phyloP scores from a whole-genome alignment of 306 rosid species.

The Astragalus membranaceus region DNA sequence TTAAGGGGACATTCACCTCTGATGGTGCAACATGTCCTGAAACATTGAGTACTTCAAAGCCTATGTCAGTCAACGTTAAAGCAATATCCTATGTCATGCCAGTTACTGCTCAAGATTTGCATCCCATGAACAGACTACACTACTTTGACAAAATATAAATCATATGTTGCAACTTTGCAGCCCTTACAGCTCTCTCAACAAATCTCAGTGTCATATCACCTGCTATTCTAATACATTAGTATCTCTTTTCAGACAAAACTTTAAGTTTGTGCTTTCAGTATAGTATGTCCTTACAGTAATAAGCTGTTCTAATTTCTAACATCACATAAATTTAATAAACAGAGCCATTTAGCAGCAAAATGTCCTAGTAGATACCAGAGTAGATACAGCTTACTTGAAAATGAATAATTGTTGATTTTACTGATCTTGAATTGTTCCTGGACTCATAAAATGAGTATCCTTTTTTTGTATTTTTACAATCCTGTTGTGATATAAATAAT shows the following conservation, averaged over 20 bases:
- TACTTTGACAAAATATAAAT: not conserved
- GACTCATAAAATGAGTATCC: constrained; percentile 56
- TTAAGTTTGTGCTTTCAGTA: not conserved
- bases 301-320: not conserved
- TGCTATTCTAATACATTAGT: not conserved
- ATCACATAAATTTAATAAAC: not conserved
- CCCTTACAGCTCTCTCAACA: not conserved
- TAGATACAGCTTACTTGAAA: constrained; percentile 67
- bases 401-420: constrained; percentile 76
- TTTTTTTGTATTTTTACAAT: constrained; percentile 49
- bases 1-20: constrained; percentile 39
- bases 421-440: constrained; percentile 62
- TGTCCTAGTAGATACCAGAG: not conserved
- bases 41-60: constrained; percentile 62
- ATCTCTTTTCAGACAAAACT: not conserved
- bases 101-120: not conserved
- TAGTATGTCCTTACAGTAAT: not conserved
- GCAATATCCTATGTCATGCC: not conserved
- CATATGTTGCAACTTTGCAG: not conserved
- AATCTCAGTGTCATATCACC: not conserved
- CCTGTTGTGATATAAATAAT: constrained; percentile 27
- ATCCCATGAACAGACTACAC: not conserved
- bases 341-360: constrained; percentile 1
- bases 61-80: constrained; percentile 11
- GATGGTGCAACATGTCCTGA: constrained; percentile 76